These are phyloP conservation scores for Euphorbia schlechtendalii DNA, from an alignment of 441 rosid genomes.

Conservation along the genomic window DNA sequence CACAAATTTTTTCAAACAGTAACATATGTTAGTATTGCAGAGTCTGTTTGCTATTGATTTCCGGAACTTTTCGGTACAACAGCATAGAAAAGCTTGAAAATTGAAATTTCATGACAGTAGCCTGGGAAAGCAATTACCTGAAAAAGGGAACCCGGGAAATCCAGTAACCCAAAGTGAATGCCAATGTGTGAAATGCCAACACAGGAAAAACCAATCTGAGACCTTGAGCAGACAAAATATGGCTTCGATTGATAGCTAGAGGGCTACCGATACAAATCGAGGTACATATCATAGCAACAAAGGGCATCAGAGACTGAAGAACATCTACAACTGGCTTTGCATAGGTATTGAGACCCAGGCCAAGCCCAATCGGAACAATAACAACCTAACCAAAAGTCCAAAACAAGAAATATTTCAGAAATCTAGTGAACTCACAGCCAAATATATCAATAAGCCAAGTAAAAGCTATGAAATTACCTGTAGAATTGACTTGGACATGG, in stretches of 20 bases:
- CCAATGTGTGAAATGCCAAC: conserved; percentile 63
- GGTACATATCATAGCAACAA: conserved; percentile 88
- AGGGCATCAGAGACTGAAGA: conserved; percentile 77
- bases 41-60: too few relatives aligned
- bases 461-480: conserved; percentile 46
- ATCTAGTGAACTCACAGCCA: not conserved
- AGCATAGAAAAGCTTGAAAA: too few relatives aligned
- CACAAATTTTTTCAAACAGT: too few relatives aligned
- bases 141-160: conserved; percentile 62
- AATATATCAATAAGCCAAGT: conserved; percentile 6
- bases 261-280: conserved; percentile 90
- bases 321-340: conserved; percentile 71
- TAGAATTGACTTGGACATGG: conserved; percentile 88
- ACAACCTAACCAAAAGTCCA: conserved; percentile 68
- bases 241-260: conserved; percentile 65
- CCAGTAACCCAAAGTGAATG: conserved; percentile 81
- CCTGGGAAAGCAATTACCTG: conserved; percentile 34
- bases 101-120: too few relatives aligned
- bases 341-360: conserved; percentile 70
- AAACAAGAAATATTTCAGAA: too few relatives aligned
- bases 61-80: too few relatives aligned
- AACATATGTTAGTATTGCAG: too few relatives aligned
- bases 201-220: conserved; percentile 68
- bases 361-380: conserved; percentile 74
- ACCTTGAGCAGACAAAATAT: conserved; percentile 67